Evolutionary conservation across 2,329 filamentous ascomycete species (phyloP), one percentile per base, ranked within the genome.

Genomic region (Lasiodiplodia sp.): DNA sequence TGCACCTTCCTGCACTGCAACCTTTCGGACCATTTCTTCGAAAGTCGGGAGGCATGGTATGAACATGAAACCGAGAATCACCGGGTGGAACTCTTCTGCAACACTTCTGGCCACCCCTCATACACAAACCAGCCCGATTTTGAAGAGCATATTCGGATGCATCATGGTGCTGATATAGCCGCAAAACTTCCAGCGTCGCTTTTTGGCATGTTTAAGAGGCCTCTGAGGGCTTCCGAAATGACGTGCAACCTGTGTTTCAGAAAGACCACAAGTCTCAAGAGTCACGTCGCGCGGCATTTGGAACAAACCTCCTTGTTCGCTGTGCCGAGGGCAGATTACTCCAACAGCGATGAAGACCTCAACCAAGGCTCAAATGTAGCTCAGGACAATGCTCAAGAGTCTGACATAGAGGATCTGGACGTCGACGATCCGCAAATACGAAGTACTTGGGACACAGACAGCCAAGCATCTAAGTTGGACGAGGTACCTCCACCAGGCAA

Each of bases 261-360:
- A 12, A 8, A 63, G n/a, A 47, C 69, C 10, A 65, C 40, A 10
- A 56, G 66, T 25, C 31, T 71, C 14, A 69, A 66, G 51, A 56
- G 28, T 28, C 69, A 71, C 52, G 66, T 71, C 2, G 51, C 68
- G 14, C 68, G 68, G 2, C 70, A 71, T 68, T 57, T 71, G 18
- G 37, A 71, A 25, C 65, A 71, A 34, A 63, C 71, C 3, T 65
- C 70, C 10, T 14, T 70, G 2, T 71, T 71, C 53, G 69, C 70
- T 7, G 12, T 71, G 4, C 70, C 70, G 0, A 38, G 66, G 16
- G 31, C 28, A 16, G 63, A 70, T 25, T 56, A 67, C 4, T 23
- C 3, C 1, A 23, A n/a, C 10, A 25, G 5, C 8, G 55, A 40
- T 16, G 18, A 58, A 11, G 23, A 18, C 2, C 6, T 18, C 14